Percentiles rank a stretch among this genome's conserved stretches.
Conservation (phyloP, 2,329 filamentous ascomycete genomes). For the Phaeosphaeriaceae sp. region DNA sequence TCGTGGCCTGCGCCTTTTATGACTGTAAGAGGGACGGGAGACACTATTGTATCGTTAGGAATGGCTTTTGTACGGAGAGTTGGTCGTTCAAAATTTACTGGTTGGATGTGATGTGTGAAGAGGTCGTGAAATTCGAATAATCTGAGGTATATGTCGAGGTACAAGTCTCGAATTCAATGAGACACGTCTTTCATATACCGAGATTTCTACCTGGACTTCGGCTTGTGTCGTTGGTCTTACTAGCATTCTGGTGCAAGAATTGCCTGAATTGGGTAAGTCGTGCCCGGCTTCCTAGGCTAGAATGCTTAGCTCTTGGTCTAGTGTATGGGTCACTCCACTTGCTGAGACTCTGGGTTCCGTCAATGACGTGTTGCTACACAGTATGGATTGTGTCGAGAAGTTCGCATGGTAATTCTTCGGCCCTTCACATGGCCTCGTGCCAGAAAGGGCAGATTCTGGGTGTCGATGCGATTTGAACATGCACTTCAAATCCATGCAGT, state of each 20-base stretch:
- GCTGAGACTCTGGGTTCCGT: too few relatives aligned
- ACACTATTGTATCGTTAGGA: constrained; percentile 8
- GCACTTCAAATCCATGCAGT: too few relatives aligned
- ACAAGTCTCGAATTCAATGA: neutral
- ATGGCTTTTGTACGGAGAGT: neutral
- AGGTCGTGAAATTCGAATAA: neutral
- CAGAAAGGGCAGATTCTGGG: too few relatives aligned
- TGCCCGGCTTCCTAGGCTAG: constrained; percentile 19
- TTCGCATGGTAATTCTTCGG: too few relatives aligned
- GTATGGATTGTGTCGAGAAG: too few relatives aligned
- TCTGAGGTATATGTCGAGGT: neutral
- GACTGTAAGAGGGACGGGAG: constrained; percentile 28
- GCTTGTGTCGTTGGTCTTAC: neutral
- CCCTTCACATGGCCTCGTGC: too few relatives aligned
- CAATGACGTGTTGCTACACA: too few relatives aligned
- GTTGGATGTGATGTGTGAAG: neutral
- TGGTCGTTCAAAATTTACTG: neutral
- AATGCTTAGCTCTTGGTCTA: constrained; percentile 1
- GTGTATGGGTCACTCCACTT: neutral
- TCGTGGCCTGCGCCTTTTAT: constrained; percentile 31
- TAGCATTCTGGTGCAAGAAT: constrained; percentile 11
- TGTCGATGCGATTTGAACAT: too few relatives aligned
- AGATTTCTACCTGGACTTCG: neutral
- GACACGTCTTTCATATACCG: neutral
- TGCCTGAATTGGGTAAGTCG: constrained; percentile 19